Evolutionary conservation across 495 filamentous ascomycete species (phyloP).

Genomic region (Hypoxylon perforatum): DNA sequence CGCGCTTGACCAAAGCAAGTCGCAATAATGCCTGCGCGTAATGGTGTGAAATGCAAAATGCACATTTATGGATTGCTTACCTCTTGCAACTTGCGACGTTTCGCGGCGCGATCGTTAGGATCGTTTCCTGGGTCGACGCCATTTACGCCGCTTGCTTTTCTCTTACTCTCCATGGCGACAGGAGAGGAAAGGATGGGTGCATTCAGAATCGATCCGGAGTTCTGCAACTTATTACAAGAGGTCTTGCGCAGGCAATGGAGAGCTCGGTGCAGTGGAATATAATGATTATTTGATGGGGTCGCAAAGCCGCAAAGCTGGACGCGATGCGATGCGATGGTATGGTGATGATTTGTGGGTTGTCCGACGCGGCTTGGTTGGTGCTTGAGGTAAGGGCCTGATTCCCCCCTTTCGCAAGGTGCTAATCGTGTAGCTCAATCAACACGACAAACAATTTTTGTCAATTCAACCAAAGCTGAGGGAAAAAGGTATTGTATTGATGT

Average conservation of each 20-base stretch:
- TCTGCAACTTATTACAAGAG: neutral
- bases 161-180: conserved; percentile 72
- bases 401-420: neutral
- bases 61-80: conserved; percentile 31
- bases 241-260: conserved; percentile 16
- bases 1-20: neutral
- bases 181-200: conserved; percentile 24
- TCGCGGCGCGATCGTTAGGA: conserved; percentile 67
- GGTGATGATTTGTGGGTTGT: conserved; percentile 37
- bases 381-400: conserved; percentile 4
- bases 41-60: conserved; percentile 24
- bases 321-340: conserved; percentile 38
- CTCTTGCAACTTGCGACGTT: conserved; percentile 54
- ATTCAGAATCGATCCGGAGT: conserved; percentile 6
- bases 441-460: neutral
- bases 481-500: neutral
- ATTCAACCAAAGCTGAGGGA: conserved; percentile 1
- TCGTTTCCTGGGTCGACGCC: conserved; percentile 51
- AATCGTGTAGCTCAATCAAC: conserved; percentile 7
- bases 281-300: conserved; percentile 21
- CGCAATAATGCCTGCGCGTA: conserved; percentile 18
- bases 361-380: conserved; percentile 33
- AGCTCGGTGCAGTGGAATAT: conserved; percentile 8
- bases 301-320: conserved; percentile 27
- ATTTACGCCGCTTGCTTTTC: conserved; percentile 64